Evolutionary conservation across 768 basidiomycete species (phyloP).

Genomic region (Filobasidium floriforme): DNA sequence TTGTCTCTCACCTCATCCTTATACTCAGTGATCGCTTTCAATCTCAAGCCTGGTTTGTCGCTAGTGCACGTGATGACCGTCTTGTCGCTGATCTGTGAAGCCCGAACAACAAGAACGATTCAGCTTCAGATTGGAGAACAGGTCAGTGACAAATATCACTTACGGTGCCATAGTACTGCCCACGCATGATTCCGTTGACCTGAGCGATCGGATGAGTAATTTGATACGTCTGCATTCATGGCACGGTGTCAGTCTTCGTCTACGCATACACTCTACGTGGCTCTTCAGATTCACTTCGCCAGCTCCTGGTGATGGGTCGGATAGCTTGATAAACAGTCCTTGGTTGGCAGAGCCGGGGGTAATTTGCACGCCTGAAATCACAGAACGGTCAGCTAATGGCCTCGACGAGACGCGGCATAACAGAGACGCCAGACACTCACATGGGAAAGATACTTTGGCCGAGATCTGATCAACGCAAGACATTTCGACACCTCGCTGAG

Average conservation of each 20-base stretch:
- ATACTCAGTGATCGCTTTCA: slow-evolving; percentile 81
- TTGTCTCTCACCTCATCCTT: slow-evolving; percentile 73
- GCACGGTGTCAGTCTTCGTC: no score
- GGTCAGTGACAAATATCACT: slow-evolving; percentile 42
- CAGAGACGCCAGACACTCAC: slow-evolving; percentile 32
- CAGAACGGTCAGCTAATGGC: background rate
- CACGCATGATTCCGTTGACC: slow-evolving; percentile 86
- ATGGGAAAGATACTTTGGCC: slow-evolving; percentile 82
- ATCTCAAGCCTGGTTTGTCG: slow-evolving; percentile 54
- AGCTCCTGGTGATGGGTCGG: slow-evolving; percentile 64
- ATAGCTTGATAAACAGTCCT: slow-evolving; percentile 76
- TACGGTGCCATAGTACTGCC: slow-evolving; percentile 84
- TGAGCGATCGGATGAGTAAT: slow-evolving; percentile 82
- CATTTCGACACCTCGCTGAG: slow-evolving; percentile 62
- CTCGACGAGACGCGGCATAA: background rate
- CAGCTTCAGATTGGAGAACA: background rate
- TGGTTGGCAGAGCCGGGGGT: slow-evolving; percentile 73
- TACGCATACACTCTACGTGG: no score
- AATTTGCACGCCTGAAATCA: slow-evolving; percentile 36
- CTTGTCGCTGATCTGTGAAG: slow-evolving; percentile 31
- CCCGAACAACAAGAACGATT: background rate
- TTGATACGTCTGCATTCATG: slow-evolving; percentile 54
- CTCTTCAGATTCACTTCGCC: slow-evolving; percentile 49
- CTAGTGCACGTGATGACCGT: slow-evolving; percentile 64
- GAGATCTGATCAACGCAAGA: slow-evolving; percentile 80